Evolutionary conservation across 2,329 filamentous ascomycete species (phyloP).

Genomic region (Pleoardoris graminearum): DNA sequence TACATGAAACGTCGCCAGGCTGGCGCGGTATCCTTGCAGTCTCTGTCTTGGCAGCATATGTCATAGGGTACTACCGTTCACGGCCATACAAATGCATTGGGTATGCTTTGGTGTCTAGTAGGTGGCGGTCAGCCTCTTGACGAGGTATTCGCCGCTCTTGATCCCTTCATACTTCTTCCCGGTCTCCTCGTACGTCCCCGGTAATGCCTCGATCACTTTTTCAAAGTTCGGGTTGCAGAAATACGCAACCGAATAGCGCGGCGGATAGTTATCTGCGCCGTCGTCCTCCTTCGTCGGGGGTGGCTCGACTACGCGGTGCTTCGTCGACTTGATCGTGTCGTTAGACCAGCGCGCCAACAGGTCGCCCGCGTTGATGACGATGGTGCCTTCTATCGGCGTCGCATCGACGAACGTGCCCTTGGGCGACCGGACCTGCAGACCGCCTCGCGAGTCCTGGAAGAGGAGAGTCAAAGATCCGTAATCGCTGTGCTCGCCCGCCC

Average conservation of each 20-base stretch:
- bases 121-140: conserved; percentile 76
- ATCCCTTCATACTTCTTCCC: conserved; percentile 81
- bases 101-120: conserved; percentile 36
- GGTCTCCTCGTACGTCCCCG: conserved; percentile 70
- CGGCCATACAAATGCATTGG: not conserved
- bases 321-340: conserved; percentile 85
- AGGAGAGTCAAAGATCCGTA: conserved; percentile 54
- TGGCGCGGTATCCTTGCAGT: too few relatives aligned
- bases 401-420: conserved; percentile 80
- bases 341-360: conserved; percentile 87
- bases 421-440: conserved; percentile 68
- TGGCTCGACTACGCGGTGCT: conserved; percentile 88
- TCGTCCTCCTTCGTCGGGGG: conserved; percentile 55
- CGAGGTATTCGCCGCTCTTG: conserved; percentile 78
- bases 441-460: conserved; percentile 59
- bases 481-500: conserved; percentile 77
- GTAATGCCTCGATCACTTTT: conserved; percentile 75
- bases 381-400: conserved; percentile 76
- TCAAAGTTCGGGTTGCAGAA: conserved; percentile 88
- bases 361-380: conserved; percentile 89
- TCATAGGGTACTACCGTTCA: not conserved
- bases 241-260: conserved; percentile 84
- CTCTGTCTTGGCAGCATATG: not conserved
- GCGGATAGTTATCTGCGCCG: conserved; percentile 63
- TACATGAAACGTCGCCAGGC: too few relatives aligned